A percentile compares a stretch with the other conserved stretches of the same genome.
Evolutionary conservation across 257 asterid species (phyloP).

Genomic region (Echites panduratus): DNA sequence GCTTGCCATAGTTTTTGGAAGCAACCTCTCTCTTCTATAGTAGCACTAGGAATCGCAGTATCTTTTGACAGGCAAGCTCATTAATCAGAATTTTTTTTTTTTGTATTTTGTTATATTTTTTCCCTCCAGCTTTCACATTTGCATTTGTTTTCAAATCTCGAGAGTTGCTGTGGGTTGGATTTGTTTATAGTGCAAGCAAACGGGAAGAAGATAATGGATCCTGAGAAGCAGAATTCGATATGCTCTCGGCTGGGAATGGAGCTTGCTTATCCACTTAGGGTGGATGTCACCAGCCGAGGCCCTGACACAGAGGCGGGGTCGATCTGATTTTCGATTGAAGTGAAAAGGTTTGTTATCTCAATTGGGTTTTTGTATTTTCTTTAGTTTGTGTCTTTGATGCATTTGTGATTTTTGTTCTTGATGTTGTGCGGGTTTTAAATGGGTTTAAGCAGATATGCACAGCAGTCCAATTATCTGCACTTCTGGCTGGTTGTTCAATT

Average conservation of each 20-base stretch:
- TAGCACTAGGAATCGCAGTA: neutral
- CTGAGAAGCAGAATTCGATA: slow-evolving; percentile 33
- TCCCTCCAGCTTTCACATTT: slow-evolving; percentile 48
- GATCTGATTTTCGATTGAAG: too few relatives aligned
- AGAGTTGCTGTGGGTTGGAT: slow-evolving; percentile 56
- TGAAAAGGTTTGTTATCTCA: too few relatives aligned
- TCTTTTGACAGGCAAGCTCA: neutral
- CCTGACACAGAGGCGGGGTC: slow-evolving; percentile 76
- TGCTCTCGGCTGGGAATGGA: slow-evolving; percentile 53
- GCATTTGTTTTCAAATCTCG: slow-evolving; percentile 42
- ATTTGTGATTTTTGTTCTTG: too few relatives aligned
- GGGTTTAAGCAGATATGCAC: too few relatives aligned
- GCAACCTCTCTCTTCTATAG: slow-evolving; percentile 1
- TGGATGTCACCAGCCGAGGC: slow-evolving; percentile 52
- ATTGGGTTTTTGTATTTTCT: too few relatives aligned
- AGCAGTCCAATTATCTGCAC: too few relatives aligned
- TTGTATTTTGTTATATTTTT: neutral
- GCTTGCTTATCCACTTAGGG: slow-evolving; percentile 51
- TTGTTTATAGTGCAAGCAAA: slow-evolving; percentile 58
- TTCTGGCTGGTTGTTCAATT: too few relatives aligned
- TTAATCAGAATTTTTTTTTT: too few relatives aligned
- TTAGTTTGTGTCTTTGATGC: too few relatives aligned
- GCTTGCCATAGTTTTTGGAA: too few relatives aligned
- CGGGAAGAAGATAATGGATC: slow-evolving; percentile 50
- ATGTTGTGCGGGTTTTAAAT: too few relatives aligned